Conservation (phyloP, 1,284 basidiomycete species). For the Irpex sp. region DNA sequence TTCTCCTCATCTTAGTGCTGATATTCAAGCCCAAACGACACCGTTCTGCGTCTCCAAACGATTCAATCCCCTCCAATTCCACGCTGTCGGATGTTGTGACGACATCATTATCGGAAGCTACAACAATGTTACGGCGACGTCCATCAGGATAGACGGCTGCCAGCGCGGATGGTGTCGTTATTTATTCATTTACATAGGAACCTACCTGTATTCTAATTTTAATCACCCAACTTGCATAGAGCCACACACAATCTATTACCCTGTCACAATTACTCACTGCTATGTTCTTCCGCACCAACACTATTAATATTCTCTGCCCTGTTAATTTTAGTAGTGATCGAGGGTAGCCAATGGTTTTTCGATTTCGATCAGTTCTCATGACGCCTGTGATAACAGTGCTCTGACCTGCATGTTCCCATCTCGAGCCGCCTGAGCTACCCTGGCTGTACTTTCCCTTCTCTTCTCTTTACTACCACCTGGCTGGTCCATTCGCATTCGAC, state of each 20-base stretch:
- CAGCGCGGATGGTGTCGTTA: neutral
- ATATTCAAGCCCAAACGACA: slow-evolving; percentile 75
- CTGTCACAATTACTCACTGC: neutral
- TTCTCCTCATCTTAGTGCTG: slow-evolving; percentile 78
- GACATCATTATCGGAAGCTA: neutral
- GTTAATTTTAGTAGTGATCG: neutral
- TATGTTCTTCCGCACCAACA: neutral
- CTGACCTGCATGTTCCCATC: neutral
- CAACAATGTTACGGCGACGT: slow-evolving; percentile 8
- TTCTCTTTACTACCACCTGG: neutral
- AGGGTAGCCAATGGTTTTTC: neutral
- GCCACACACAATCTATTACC: neutral
- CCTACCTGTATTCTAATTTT: slow-evolving; percentile 4
- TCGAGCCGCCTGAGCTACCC: neutral
- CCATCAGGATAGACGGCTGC: slow-evolving; percentile 9
- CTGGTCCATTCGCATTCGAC: neutral
- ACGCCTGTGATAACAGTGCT: neutral
- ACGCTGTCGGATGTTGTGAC: neutral
- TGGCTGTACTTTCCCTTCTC: neutral
- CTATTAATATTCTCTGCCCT: neutral
- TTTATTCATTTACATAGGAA: slow-evolving; percentile 3
- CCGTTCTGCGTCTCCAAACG: slow-evolving; percentile 14
- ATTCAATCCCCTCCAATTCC: neutral
- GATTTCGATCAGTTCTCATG: neutral
- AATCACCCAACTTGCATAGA: neutral